Evolutionary conservation across 129 eudicot species (phyloP).

Genomic region (Dittrichia graveolens): DNA sequence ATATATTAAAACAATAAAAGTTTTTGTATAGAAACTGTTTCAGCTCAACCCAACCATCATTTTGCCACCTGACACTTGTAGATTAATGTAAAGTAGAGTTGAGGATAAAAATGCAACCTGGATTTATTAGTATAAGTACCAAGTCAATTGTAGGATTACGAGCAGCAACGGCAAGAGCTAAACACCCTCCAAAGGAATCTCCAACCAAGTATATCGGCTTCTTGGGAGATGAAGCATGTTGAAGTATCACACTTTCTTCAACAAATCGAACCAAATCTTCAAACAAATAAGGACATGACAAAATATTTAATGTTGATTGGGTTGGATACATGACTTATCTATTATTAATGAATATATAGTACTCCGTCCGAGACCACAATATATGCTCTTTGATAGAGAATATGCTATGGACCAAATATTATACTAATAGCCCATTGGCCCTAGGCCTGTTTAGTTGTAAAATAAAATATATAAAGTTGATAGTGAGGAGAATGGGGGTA

Average conservation of each 20-base stretch:
- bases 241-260: conserved; percentile 59
- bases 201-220: conserved; percentile 84
- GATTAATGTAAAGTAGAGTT: neutral
- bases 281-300: conserved; percentile 1
- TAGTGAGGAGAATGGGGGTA: too few relatives aligned
- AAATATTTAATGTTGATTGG: neutral
- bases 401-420: too few relatives aligned
- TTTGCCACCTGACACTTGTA: neutral
- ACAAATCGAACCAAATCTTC: conserved; percentile 60
- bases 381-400: too few relatives aligned
- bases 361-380: neutral
- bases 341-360: neutral
- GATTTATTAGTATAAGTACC: conserved; percentile 68
- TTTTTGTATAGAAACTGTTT: neutral
- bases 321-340: neutral
- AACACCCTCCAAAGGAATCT: conserved; percentile 85
- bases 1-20: neutral
- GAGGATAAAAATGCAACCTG: conserved; percentile 46
- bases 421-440: too few relatives aligned
- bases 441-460: too few relatives aligned
- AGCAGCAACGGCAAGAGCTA: conserved; percentile 88
- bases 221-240: conserved; percentile 63
- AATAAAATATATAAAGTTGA: too few relatives aligned
- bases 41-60: neutral
- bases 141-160: conserved; percentile 73